These are phyloP conservation scores for Chytriomyces hyalinus DNA, from an alignment of 192 early-diverging fungal species.

Conservation along the genomic window DNA sequence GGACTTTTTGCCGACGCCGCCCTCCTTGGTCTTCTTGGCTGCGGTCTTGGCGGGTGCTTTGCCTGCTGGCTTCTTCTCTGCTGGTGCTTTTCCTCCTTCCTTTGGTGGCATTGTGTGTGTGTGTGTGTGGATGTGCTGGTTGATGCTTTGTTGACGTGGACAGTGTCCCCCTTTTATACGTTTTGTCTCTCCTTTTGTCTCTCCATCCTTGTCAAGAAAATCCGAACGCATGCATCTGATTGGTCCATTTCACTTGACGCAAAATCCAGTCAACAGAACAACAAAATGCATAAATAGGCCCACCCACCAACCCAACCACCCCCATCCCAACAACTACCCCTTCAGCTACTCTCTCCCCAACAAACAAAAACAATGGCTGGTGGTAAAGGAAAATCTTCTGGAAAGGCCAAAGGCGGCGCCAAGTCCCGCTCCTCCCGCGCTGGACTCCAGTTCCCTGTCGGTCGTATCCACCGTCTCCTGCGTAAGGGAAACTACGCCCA, in stretches of 20 bases:
- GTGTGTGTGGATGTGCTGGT: constrained; percentile 1
- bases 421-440: constrained; percentile 87
- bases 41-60: constrained; percentile 77
- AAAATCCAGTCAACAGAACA: not conserved
- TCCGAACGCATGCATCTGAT: not conserved
- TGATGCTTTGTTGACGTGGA: not conserved
- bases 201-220: not conserved
- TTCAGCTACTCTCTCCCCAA: not conserved
- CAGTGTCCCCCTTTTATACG: not conserved
- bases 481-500: constrained; percentile 94
- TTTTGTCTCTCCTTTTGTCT: not conserved
- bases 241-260: not conserved
- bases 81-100: constrained; percentile 44
- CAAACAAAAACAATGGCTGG: constrained; percentile 37
- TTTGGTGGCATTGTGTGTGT: constrained; percentile 55
- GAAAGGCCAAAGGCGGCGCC: constrained; percentile 42
- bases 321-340: not conserved
- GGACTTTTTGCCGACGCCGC: constrained; percentile 64
- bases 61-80: constrained; percentile 55
- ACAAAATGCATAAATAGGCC: not conserved
- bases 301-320: not conserved
- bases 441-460: constrained; percentile 96
- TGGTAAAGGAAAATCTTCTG: constrained; percentile 50
- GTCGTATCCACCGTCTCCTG: constrained; percentile 94
- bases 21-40: constrained; percentile 72